phyloP scores from a whole-genome alignment of 148 eudicot species.

The Spergularia marina region DNA sequence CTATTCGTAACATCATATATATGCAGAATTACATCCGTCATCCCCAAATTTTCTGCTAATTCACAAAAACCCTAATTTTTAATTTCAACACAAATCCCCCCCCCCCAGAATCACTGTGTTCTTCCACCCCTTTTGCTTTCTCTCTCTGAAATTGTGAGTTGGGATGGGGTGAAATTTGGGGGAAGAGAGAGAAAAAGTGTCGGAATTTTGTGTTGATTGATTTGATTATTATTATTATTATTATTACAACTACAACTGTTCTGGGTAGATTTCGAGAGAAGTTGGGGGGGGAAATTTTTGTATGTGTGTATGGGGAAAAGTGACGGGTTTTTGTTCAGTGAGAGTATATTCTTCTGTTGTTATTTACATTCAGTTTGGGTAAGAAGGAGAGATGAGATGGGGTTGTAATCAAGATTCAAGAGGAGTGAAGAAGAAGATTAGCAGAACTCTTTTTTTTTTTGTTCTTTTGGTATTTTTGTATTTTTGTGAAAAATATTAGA shows the following conservation, averaged over 20 bases:
- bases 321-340: not conserved
- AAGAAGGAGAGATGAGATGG: too few relatives aligned
- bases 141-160: not conserved
- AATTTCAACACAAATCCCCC: not conserved
- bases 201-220: not conserved
- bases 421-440: too few relatives aligned
- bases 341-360: not conserved
- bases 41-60: constrained; percentile 20
- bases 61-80: constrained; percentile 2
- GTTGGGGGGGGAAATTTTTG: not conserved
- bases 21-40: constrained; percentile 69
- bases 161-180: too few relatives aligned
- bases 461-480: too few relatives aligned
- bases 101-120: not conserved
- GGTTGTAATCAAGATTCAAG: not conserved
- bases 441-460: too few relatives aligned
- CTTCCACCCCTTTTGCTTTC: not conserved
- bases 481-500: too few relatives aligned
- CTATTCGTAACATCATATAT: constrained; percentile 84
- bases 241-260: too few relatives aligned
- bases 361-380: too few relatives aligned
- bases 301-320: not conserved
- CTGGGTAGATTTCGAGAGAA: constrained; percentile 4
- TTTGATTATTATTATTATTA: too few relatives aligned
- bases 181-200: too few relatives aligned